Evolutionary conservation across 805 yeast genomes (phyloP), one percentile per base, ranked within the genome.

Genomic region (Scheffersomyces coipomensis): DNA sequence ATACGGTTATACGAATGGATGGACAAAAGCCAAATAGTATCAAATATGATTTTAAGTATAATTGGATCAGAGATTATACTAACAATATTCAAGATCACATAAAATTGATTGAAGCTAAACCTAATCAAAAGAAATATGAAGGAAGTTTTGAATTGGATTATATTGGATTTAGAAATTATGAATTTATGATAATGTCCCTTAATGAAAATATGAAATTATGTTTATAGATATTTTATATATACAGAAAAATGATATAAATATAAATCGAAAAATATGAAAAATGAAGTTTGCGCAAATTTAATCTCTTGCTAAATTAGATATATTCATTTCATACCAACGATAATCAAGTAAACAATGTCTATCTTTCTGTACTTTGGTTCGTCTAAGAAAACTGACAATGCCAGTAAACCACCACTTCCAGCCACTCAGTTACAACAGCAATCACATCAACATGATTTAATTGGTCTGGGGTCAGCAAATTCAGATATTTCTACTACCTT

Each of bases 401-500:
- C 30, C 30, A 5, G 5, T 5, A 4, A n/a, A n/a, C n/a, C 7
- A 13, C 10, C 5, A 7, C 5, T 12, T 9, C 13, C 27, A 5
- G 5, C 27, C 12, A 11, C n/a, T 7, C 27, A 24, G 12, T 5
- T 24, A 6, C 27, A 24, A 13, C 30, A 27, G 15, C 30, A 27
- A 27, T 13, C 18, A 27, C 11, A 8, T 24, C 17, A 27, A 5
- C 4, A 5, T 27, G 18, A 27, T 27, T 17, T 13, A 5, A 27
- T 27, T 5, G 5, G n/a, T 13, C 5, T 5, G 5, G 11, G 17
- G 16, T 25, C 24, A 7, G 18, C 33, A 9, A 40, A 44, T n/a
- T 50, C 61, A 7, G 62, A 57, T 40, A 52, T 61, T 19, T 45
- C 57, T 16, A 52, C 53, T 24, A 63, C 68, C 1, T 51, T 63